phyloP scores from a whole-genome alignment of 805 yeast genomes.

The Candida easanensis region DNA sequence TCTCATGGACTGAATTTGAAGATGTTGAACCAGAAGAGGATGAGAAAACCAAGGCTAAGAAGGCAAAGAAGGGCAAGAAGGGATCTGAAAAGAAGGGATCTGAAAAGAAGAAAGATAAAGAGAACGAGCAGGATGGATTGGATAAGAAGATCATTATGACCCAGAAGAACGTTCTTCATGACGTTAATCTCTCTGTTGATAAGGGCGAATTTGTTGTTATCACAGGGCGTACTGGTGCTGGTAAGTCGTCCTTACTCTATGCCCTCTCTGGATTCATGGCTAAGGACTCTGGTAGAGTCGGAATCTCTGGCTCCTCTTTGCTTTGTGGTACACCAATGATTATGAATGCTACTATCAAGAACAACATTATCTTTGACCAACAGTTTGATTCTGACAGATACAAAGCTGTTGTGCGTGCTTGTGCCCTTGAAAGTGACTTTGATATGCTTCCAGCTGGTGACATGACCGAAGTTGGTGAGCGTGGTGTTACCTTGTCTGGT shows the following conservation, averaged over 20 bases:
- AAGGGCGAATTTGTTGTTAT: slow-evolving; percentile 71
- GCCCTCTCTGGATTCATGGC: slow-evolving; percentile 73
- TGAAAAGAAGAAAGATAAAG: not conserved
- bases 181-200: slow-evolving; percentile 50
- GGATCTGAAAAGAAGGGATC: not conserved
- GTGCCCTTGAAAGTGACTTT: slow-evolving; percentile 63
- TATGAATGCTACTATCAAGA: slow-evolving; percentile 72
- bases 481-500: slow-evolving; percentile 83
- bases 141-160: not conserved
- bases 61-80: not conserved
- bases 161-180: slow-evolving; percentile 25
- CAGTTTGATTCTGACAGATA: slow-evolving; percentile 51
- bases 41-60: not conserved
- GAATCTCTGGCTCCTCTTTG: slow-evolving; percentile 48
- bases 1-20: slow-evolving; percentile 58
- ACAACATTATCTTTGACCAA: slow-evolving; percentile 67
- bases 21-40: not conserved
- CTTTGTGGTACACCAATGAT: slow-evolving; percentile 74
- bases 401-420: slow-evolving; percentile 52
- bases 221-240: slow-evolving; percentile 81
- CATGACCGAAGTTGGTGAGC: slow-evolving; percentile 74
- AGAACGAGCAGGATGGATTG: not conserved
- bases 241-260: slow-evolving; percentile 67
- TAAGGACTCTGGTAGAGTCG: slow-evolving; percentile 43
- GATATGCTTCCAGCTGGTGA: slow-evolving; percentile 70